Evolutionary conservation across 2,329 filamentous ascomycete genomes (phyloP), one percentile per base, ranked within the genome.

Genomic region (Colletotrichum australisinense): DNA sequence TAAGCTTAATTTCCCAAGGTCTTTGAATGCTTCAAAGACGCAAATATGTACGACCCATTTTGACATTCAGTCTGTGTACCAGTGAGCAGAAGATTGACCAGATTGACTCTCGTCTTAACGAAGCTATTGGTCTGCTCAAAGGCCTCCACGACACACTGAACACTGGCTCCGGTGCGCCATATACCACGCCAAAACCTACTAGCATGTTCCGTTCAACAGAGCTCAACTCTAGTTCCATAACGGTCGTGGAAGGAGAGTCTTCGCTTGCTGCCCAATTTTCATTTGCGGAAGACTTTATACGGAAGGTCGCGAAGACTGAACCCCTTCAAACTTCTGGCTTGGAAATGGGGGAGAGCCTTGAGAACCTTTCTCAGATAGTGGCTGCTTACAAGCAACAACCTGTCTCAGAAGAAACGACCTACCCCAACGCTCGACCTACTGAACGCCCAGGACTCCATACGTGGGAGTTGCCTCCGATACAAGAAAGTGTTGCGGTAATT

Each of bases 231-330:
- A 35, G 32, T 59, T 24, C 22, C 5, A 24, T 26, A 56, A 5
- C 38, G 49, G 22, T 82, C 1, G 78, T 86, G 7, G 85, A 86
- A 52, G 85, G 85, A 6, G 83, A 84, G 69, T 85, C 84, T 4
- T 86, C 84, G 1, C 72, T 87, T 19, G 80, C 84, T 5, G 85
- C 85, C 4, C 85, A 87, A 67, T 84, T 84, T 1, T 81, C 80
- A 19, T 87, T 87, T 74, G 85, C 85, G 53, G 85, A 82, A 26
- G 83, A 86, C 60, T 84, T 87, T 59, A 76, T 85, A 1, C 79
- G 82, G 28, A 80, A 84, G 68, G 82, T 80, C 5, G 81, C 82
- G 11, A 77, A 75, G 14, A 76, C 77, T 22, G 77, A 74, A 19
- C 75, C 78, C 9, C 32, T 66, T 6, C 22, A 22, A 66, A 26